A percentile compares a stretch with the other conserved stretches of the same genome.
Conservation (phyloP, 306 rosid genomes). For the Prosopis cineraria region DNA sequence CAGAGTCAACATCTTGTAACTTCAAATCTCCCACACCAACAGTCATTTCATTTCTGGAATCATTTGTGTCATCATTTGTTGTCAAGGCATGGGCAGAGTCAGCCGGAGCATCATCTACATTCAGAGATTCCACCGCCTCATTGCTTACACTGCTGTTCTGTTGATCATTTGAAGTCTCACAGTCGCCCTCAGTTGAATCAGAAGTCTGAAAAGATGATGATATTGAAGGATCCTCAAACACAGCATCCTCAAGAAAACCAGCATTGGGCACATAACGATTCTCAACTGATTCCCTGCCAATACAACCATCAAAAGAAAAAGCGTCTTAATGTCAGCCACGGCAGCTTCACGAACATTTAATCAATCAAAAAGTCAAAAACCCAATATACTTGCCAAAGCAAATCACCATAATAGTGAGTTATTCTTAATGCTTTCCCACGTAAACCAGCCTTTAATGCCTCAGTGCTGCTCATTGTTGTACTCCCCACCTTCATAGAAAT, state of each 20-base stretch:
- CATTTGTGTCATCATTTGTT: slow-evolving; percentile 32
- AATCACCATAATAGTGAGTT: slow-evolving; percentile 81
- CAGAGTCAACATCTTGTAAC: slow-evolving; percentile 51
- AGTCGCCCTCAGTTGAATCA: slow-evolving; percentile 40
- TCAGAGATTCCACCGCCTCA: slow-evolving; percentile 44
- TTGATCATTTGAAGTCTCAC: slow-evolving; percentile 47
- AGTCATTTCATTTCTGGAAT: slow-evolving; percentile 45
- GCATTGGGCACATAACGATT: slow-evolving; percentile 80
- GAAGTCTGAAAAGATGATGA: slow-evolving; percentile 44
- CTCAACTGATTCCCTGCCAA: slow-evolving; percentile 80
- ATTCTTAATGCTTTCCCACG: slow-evolving; percentile 91
- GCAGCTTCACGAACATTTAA: background rate
- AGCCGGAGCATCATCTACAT: slow-evolving; percentile 39
- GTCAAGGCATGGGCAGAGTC: slow-evolving; percentile 35
- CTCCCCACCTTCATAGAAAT: slow-evolving; percentile 71
- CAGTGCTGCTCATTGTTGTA: slow-evolving; percentile 83
- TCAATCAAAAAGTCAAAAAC: slow-evolving; percentile 24
- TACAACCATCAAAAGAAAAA: slow-evolving; percentile 13
- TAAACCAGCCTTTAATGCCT: slow-evolving; percentile 80
- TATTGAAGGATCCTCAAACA: slow-evolving; percentile 77
- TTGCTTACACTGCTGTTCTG: slow-evolving; percentile 31
- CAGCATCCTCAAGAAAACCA: slow-evolving; percentile 84
- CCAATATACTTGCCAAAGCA: slow-evolving; percentile 73
- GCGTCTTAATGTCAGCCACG: slow-evolving; percentile 15
- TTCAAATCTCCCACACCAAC: slow-evolving; percentile 56